A percentile compares a stretch with the other conserved stretches of the same genome.
Conservation (phyloP, 352 stramenopile species). For the Pythium aphanidermatum region DNA sequence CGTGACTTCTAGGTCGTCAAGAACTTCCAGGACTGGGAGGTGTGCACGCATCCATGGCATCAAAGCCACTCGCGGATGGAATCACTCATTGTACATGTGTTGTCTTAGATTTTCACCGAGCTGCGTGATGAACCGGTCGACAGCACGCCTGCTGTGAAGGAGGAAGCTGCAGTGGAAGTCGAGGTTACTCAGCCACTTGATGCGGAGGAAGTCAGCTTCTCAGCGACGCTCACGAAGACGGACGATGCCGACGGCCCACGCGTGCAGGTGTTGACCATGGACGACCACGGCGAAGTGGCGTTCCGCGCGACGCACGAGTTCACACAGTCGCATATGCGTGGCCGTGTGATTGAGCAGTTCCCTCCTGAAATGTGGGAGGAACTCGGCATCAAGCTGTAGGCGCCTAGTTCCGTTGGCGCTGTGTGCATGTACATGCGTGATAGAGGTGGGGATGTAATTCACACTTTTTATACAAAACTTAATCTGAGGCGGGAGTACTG, state of each 20-base stretch:
- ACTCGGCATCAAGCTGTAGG: constrained; percentile 26
- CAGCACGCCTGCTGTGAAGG: too few relatives aligned
- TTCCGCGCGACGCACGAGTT: constrained; percentile 33
- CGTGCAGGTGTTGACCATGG: constrained; percentile 42
- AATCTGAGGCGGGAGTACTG: too few relatives aligned
- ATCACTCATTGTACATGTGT: too few relatives aligned
- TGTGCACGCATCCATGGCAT: too few relatives aligned
- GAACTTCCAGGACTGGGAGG: constrained; percentile 63
- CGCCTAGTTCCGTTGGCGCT: too few relatives aligned
- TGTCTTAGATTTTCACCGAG: constrained; percentile 69
- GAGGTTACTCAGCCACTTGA: constrained; percentile 39
- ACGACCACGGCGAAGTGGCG: constrained; percentile 43
- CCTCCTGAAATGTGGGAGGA: constrained; percentile 48
- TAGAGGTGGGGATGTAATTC: background rate
- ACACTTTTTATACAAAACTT: too few relatives aligned
- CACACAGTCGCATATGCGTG: constrained; percentile 59
- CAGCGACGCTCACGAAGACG: constrained; percentile 7
- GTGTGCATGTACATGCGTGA: background rate
- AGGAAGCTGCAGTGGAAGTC: too few relatives aligned
- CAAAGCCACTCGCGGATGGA: too few relatives aligned
- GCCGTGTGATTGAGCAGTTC: constrained; percentile 58
- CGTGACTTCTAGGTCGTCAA: constrained; percentile 42
- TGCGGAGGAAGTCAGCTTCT: constrained; percentile 50
- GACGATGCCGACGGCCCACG: constrained; percentile 2
- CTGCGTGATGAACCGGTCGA: constrained; percentile 22